phyloP scores from a whole-genome alignment of 1,284 basidiomycete species.

The Fomitopsis schrenkii region DNA sequence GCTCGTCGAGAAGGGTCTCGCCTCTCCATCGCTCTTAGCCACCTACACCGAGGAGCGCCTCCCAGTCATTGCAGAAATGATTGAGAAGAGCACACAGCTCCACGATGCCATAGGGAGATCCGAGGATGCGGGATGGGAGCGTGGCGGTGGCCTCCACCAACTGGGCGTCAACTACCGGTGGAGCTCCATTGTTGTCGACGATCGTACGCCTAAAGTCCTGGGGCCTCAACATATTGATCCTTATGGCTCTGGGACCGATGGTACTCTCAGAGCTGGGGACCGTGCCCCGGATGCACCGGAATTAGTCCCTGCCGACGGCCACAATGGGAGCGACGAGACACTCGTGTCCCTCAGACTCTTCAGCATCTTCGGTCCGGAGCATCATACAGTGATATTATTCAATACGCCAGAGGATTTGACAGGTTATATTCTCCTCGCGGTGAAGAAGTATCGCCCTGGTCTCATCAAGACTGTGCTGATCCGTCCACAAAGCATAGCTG shows the following conservation, averaged over 20 bases:
- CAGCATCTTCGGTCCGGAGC: conserved; percentile 15
- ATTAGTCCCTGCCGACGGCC: conserved; percentile 12
- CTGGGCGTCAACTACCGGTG: conserved; percentile 29
- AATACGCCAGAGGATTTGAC: not conserved
- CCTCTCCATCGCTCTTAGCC: conserved; percentile 16
- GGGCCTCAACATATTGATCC: conserved; percentile 10
- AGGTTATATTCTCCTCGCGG: not conserved
- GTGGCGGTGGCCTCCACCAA: conserved; percentile 27
- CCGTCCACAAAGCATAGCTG: not conserved
- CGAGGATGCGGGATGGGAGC: not conserved
- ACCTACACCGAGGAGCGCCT: conserved; percentile 23
- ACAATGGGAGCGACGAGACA: conserved; percentile 3
- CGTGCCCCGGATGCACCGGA: conserved; percentile 36
- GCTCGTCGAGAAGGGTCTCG: conserved; percentile 14
- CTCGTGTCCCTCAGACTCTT: conserved; percentile 12
- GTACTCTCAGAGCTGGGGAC: conserved; percentile 12
- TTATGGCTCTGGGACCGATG: conserved; percentile 9
- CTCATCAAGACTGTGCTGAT: not conserved
- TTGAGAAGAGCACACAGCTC: conserved; percentile 12
- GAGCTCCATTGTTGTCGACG: conserved; percentile 34
- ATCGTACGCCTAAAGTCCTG: conserved; percentile 14
- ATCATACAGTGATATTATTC: conserved; percentile 27
- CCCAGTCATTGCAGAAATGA: conserved; percentile 22
- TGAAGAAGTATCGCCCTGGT: conserved; percentile 17
- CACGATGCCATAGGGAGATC: not conserved